phyloP scores from a whole-genome alignment of 2,329 filamentous ascomycete species.

The Colletotrichum sp. region DNA sequence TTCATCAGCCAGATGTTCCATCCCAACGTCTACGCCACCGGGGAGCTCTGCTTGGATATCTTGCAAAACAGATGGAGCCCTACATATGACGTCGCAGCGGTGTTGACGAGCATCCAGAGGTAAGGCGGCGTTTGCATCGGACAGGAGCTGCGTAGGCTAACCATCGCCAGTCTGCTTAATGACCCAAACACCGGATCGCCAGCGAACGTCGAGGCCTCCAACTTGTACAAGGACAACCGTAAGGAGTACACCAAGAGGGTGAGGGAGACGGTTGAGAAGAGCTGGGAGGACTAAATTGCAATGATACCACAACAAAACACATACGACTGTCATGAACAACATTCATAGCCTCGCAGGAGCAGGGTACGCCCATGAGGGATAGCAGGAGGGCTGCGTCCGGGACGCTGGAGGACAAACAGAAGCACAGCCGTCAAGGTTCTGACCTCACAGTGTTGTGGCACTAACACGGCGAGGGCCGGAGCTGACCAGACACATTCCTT shows the following conservation, averaged over 20 bases:
- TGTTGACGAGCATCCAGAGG: conserved; percentile 98
- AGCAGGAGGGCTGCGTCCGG: not conserved
- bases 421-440: not conserved
- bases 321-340: conserved; percentile 16
- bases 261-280: conserved; percentile 97
- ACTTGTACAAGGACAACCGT: conserved; percentile 97
- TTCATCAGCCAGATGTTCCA: conserved; percentile 99
- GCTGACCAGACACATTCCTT: not conserved
- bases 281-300: conserved; percentile 84
- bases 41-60: conserved; percentile 95
- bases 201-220: conserved; percentile 97
- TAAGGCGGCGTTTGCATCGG: conserved; percentile 38
- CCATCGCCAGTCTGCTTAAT: conserved; percentile 76
- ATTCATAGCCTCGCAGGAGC: not conserved
- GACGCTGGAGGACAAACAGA: not conserved
- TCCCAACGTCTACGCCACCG: conserved; percentile 96
- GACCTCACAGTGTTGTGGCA: not conserved
- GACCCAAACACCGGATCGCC: conserved; percentile 98
- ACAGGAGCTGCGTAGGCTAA: not conserved
- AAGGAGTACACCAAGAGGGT: conserved; percentile 97
- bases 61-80: conserved; percentile 98
- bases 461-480: not conserved
- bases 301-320: conserved; percentile 7
- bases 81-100: conserved; percentile 96
- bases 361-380: not conserved